Percentiles rank a stretch among this genome's conserved stretches.
These are phyloP conservation scores for Penicillium olsonii DNA, from an alignment of 2,329 filamentous ascomycete genomes.

Conservation along the genomic window DNA sequence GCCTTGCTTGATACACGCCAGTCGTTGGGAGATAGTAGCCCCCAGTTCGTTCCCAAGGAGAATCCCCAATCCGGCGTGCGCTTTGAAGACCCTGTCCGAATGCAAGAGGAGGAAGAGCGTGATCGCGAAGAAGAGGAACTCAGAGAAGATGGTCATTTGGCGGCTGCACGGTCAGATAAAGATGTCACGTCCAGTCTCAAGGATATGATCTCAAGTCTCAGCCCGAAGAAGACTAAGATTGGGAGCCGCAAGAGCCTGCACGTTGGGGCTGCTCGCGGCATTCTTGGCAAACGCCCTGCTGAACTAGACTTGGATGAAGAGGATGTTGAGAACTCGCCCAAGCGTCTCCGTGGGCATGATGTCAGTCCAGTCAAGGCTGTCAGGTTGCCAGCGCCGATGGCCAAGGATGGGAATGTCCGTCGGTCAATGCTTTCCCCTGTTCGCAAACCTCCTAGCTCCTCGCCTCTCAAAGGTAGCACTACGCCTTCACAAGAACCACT, in stretches of 20 bases:
- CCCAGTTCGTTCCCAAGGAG: conserved; percentile 61
- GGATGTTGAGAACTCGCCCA: conserved; percentile 57
- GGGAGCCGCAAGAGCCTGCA: conserved; percentile 74
- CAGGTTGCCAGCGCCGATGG: conserved; percentile 67
- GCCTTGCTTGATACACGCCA: conserved; percentile 69
- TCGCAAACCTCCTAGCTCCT: conserved; percentile 39
- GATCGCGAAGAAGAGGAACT: conserved; percentile 63
- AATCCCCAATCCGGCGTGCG: conserved; percentile 52
- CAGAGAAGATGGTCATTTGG: conserved; percentile 59
- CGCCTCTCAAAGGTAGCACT: conserved; percentile 41
- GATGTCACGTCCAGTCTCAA: conserved; percentile 69
- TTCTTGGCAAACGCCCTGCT: conserved; percentile 71
- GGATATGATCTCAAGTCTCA: conserved; percentile 76
- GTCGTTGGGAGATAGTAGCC: conserved; percentile 69
- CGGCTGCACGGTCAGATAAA: conserved; percentile 51
- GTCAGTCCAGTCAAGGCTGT: conserved; percentile 77
- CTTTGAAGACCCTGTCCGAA: conserved; percentile 65
- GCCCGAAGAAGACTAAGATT: conserved; percentile 69
- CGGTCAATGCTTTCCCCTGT: conserved; percentile 54
- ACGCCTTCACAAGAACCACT: conserved; percentile 53
- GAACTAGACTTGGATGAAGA: conserved; percentile 70
- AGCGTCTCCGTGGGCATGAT: conserved; percentile 70
- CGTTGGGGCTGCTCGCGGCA: conserved; percentile 70
- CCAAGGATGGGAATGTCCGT: conserved; percentile 67
- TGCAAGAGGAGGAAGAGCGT: conserved; percentile 64